Conservation (phyloP, 2,329 filamentous ascomycete genomes). For the Colletotrichum shisoi region DNA sequence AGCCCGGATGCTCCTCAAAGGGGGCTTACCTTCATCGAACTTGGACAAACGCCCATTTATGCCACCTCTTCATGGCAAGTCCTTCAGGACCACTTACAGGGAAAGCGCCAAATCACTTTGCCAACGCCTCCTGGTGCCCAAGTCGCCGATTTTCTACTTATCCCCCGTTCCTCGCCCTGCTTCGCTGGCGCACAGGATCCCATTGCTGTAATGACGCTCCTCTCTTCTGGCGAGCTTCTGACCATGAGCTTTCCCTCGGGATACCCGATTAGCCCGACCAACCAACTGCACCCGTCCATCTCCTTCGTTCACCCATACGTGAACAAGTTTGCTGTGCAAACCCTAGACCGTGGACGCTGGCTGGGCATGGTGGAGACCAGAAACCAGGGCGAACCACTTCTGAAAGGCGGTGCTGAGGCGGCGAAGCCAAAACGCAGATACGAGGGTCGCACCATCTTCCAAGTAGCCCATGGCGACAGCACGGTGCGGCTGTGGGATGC, state of each 20-base stretch:
- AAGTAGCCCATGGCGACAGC: slow-evolving; percentile 88
- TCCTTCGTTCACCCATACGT: slow-evolving; percentile 92
- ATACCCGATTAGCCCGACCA: slow-evolving; percentile 88
- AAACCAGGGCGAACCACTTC: slow-evolving; percentile 76
- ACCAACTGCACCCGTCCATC: slow-evolving; percentile 87
- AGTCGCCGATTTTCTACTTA: slow-evolving; percentile 80
- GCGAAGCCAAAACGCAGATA: slow-evolving; percentile 75
- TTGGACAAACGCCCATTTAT: slow-evolving; percentile 88
- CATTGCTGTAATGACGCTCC: slow-evolving; percentile 78
- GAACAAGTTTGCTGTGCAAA: slow-evolving; percentile 73
- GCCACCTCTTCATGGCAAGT: slow-evolving; percentile 90
- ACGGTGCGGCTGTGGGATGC: slow-evolving; percentile 93
- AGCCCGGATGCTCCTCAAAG: slow-evolving; percentile 71
- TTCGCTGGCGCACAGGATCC: slow-evolving; percentile 90
- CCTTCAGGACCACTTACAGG: slow-evolving; percentile 78
- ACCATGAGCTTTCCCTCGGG: slow-evolving; percentile 93
- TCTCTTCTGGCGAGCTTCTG: slow-evolving; percentile 87
- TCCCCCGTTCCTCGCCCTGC: slow-evolving; percentile 83
- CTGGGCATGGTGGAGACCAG: slow-evolving; percentile 88
- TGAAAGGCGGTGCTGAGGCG: slow-evolving; percentile 80
- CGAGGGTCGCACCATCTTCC: slow-evolving; percentile 83
- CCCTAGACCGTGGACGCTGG: slow-evolving; percentile 82
- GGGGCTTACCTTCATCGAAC: slow-evolving; percentile 86
- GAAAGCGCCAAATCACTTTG: slow-evolving; percentile 75
- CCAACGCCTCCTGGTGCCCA: slow-evolving; percentile 79